Percentiles rank a stretch among this genome's conserved stretches.
Conservation (phyloP, 495 filamentous ascomycete species). For the Tuber calosporum region DNA sequence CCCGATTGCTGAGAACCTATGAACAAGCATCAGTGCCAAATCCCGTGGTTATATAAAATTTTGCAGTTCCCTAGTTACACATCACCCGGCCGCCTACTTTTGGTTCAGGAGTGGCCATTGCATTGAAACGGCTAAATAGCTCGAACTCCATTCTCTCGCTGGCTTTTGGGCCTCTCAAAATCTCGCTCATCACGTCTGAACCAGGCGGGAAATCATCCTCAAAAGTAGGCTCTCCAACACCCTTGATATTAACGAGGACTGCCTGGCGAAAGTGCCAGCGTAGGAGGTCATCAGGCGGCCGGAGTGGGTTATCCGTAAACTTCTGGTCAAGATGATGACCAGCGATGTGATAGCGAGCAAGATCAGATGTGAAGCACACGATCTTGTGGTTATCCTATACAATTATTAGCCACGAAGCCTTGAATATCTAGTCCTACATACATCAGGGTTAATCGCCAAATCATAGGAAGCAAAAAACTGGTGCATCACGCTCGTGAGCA, state of each 20-base stretch:
- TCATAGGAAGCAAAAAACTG: slow-evolving; percentile 39
- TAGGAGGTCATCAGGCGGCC: slow-evolving; percentile 43
- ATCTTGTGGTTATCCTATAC: slow-evolving; percentile 44
- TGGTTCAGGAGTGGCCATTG: too few relatives aligned
- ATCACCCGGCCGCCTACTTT: too few relatives aligned
- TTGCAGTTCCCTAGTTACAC: too few relatives aligned
- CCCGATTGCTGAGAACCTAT: too few relatives aligned
- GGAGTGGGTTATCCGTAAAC: slow-evolving; percentile 42
- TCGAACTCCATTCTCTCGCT: too few relatives aligned
- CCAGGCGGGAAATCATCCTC: slow-evolving; percentile 46
- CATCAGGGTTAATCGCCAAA: slow-evolving; percentile 37
- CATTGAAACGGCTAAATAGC: too few relatives aligned
- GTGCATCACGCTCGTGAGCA: slow-evolving; percentile 29
- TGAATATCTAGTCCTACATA: slow-evolving; percentile 29
- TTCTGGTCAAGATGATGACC: slow-evolving; percentile 42
- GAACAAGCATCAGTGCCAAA: too few relatives aligned
- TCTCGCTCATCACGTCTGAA: slow-evolving; percentile 14
- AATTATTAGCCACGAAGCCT: slow-evolving; percentile 21
- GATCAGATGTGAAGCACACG: slow-evolving; percentile 38
- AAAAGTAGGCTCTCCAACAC: slow-evolving; percentile 44
- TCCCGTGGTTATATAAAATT: too few relatives aligned
- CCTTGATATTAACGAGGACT: slow-evolving; percentile 44
- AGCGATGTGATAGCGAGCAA: slow-evolving; percentile 31
- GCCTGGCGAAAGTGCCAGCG: slow-evolving; percentile 44
- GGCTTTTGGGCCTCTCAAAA: slow-evolving; percentile 11